Evolutionary conservation across 768 basidiomycete species (phyloP), one percentile per base, ranked within the genome.

Genomic region (Leccinum rimulosum): DNA sequence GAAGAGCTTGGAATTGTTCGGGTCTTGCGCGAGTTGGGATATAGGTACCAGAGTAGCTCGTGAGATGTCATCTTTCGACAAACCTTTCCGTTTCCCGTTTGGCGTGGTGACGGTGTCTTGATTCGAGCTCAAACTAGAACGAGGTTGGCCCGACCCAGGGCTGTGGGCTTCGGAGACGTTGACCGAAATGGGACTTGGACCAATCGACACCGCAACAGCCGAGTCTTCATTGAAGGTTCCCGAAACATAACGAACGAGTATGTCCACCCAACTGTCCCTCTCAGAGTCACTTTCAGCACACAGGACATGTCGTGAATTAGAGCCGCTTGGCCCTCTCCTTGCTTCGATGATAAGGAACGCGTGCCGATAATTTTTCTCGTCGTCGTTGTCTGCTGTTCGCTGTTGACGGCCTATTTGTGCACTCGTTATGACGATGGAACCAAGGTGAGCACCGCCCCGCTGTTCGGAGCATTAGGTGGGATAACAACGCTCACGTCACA

Each of bases 341-440:
- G 85, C 85, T 73, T 97, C 95, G 61, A 98, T 93, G 67, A 99
- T 92, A 61, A 99, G 85, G 76, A 99, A 98, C 1, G 97, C 97
- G 70, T 99, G 97, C 25, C 95, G 85, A 65, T 97, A 97, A 64
- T 96, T 91, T 68, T 93, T 92, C 66, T 97, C 94, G 55, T 95
- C 93, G 61, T 90, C 88, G 1, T 80, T 76, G 61, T 65, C 72
- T 57, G 81, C 72, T 45, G 80, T 81, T 63, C 84, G 82, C 69
- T 97, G 93, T 68, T 98, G 97, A 31, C 96, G 87, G 10, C 96
- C 97, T 59, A 99, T 98, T 69, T 97, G 93, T 28, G 97, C 95
- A 47, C 88, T 88, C n/a, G 91, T 88, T 57, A 99, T 86, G 50
- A 76, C 72, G 64, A 99, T 98, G 14, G 94, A 91, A 50, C 96